Evolutionary conservation across 768 basidiomycete species (phyloP), one percentile per base, ranked within the genome.

Genomic region (Galerina marginata): DNA sequence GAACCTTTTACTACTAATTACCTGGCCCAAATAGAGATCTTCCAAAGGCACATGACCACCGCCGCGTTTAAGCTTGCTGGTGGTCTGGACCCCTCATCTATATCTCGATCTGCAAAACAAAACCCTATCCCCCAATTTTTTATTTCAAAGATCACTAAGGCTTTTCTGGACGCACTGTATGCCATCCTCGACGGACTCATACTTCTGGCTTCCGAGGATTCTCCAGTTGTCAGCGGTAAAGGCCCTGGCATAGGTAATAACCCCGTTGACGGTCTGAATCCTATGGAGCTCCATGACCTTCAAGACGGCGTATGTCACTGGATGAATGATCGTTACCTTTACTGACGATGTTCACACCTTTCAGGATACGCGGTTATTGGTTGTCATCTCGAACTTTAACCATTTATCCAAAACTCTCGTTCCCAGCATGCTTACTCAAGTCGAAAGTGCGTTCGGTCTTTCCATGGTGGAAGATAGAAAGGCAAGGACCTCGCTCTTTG

Each of bases 351-450:
- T 50, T 62, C 51, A 56, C 62, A 37, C 61, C 46, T 57, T 56
- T 37, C 62, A 97, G 96, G 92, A 96, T 69, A 91, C 84, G 12
- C 87, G 96, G 46, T 80, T 96, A 47, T 81, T 99, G 14, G 78
- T 98, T 42, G 93, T 97, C 43, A 81, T 98, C 36, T 93, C 94
- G 14, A 98, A 99, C 71, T 87, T 99, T 65, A 84, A 83, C 11
- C 84, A 93, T 66, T 81, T 99, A 26, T 85, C 86, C 56, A 83
- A 83, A 56, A 75, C 78, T 0, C 75, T 92, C 37, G 85, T 98
- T 23, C 93, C 95, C 0, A 84, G 78, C 60, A 89, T 98, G 86
- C 82, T 95, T 49, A 82, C 78, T 53, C 90, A 95, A 66, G 82
- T 98, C 36, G 91, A 95, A 71, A 83, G 77, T 52, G 86, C 89